A percentile compares a stretch with the other conserved stretches of the same genome.
These are phyloP conservation scores for Geotrichum siamense DNA, from an alignment of 1,139 yeast species.

Conservation along the genomic window DNA sequence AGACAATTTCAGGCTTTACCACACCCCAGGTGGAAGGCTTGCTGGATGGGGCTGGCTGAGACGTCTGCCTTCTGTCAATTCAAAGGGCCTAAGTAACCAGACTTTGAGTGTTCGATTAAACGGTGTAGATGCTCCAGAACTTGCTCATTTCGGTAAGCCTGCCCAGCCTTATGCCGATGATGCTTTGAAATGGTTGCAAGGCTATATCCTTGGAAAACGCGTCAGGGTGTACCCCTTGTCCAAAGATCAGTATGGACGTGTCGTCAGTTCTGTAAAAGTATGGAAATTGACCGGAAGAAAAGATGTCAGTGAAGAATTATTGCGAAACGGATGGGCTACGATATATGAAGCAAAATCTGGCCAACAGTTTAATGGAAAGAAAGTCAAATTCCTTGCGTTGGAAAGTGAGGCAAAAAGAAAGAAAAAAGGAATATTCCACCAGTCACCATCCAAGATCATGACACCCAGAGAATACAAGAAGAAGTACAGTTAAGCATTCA, in stretches of 20 bases:
- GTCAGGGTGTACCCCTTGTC: slow-evolving; percentile 72
- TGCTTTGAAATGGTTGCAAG: slow-evolving; percentile 68
- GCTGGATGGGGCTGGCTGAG: slow-evolving; percentile 87
- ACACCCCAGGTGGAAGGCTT: slow-evolving; percentile 83
- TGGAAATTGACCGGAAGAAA: slow-evolving; percentile 67
- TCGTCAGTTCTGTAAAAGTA: slow-evolving; percentile 73
- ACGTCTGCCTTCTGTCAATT: slow-evolving; percentile 41
- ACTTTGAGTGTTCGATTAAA: slow-evolving; percentile 61
- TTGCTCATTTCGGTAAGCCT: slow-evolving; percentile 90
- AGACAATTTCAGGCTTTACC: slow-evolving; percentile 86
- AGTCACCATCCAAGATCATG: slow-evolving; percentile 43
- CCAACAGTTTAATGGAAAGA: slow-evolving; percentile 81
- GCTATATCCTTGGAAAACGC: slow-evolving; percentile 54
- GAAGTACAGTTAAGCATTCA: slow-evolving; percentile 12
- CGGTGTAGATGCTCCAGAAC: slow-evolving; percentile 98
- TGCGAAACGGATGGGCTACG: slow-evolving; percentile 72
- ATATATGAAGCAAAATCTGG: slow-evolving; percentile 78
- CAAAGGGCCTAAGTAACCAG: slow-evolving; percentile 32
- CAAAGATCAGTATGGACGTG: slow-evolving; percentile 82
- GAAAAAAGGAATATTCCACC: slow-evolving; percentile 62
- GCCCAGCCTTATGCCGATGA: slow-evolving; percentile 87
- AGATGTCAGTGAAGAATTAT: slow-evolving; percentile 85
- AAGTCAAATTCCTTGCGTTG: slow-evolving; percentile 47
- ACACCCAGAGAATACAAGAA: slow-evolving; percentile 82
- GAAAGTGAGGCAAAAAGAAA: slow-evolving; percentile 54